Base-by-base conservation (phyloP, 2,329 filamentous ascomycete genomes). In the Nemania sp. region DNA sequence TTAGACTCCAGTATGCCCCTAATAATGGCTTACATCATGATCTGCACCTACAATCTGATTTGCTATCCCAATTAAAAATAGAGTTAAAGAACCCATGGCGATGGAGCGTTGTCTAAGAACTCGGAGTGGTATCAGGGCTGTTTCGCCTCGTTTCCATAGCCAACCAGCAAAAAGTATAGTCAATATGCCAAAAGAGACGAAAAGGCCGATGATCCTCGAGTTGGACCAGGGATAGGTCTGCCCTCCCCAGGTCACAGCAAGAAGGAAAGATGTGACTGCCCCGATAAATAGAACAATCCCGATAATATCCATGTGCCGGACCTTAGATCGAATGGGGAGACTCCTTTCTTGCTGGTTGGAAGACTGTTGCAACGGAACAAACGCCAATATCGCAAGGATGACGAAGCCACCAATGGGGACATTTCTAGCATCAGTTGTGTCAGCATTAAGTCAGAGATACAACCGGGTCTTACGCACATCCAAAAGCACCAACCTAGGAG, bases 91-190 rank as follows among this genome's bases (percentile, higher is more conserved):
- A 0, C 57, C 57, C 37, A 49, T 28, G 12, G 12, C 49, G 22
- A 60, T 49, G 1, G 54, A 60, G 2, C 57, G 45, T 19, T 54
- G 46, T 8, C 20, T 34, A 1, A 60, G 43, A 22, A 60, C 23
- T n/a, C 43, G 22, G 11, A 57, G 6, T 1, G 57, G 57, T n/a
- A 60, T 54, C 3, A 57, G 28, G 12, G 54, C 57, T 1, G 3
- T 15, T 1, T 56, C 54, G 3, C 47, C 51, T 14, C 20, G 50
- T 14, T 28, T 31, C 24, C 23, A 42, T 6, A 46, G 26, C 54
- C 42, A 49, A 15, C 17, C 28, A 15, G 23, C 34, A 14, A 60
- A 55, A 1, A 34, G 15, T 2, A 36, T 15, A 1, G 40, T 14
- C 11, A 59, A 9, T 0, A 53, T 8, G 1, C 39, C 56, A n/a